Base-by-base conservation (phyloP, 768 basidiomycete species). In the Sarcomyxa edulis region DNA sequence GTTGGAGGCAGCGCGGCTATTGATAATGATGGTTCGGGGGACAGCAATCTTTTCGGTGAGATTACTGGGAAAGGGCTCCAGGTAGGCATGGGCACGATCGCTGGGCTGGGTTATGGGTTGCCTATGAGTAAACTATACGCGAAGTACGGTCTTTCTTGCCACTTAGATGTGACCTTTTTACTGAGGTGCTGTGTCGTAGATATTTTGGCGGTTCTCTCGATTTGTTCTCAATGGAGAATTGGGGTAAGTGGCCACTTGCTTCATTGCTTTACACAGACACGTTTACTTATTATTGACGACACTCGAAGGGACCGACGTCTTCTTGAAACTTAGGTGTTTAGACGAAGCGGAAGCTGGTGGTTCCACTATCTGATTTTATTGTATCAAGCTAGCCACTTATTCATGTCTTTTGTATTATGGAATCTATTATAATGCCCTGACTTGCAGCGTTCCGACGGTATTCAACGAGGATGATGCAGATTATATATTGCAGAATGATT, bases 131-230 rank as follows among this genome's bases (percentile, higher is more conserved):
- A 70, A 40, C 55, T 87, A 33, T 85, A 86, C 49, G 78, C 83
- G 11, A 76, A 65, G 72, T 79, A 4, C 3, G 52, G 5, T 44
- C 12, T 10, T 16, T 35, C 25, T 14, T 30, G 8, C 18, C 50
- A 6, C 39, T 56, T 23, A 42, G 51, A 10, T 50, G 49, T 10
- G 42, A 48, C 9, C 39, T 48, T 18, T 22, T 35, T 2, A 30
- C 21, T 30, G 14, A 33, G 38, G 9, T 10, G 23, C 19, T 29
- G 22, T 45, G 50, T 12, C 44, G 42, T 38, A 81, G 78, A 47
- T 93, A 93, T 55, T 94, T 94, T 49, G 89, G 90, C 7, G 91
- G 90, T 12, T 82, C 82, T 4, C 67, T 94, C 18, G 84, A 92
- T 48, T 63, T 95, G 29, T 74, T 86, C 43, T 81, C 84, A 1